Base-by-base conservation (phyloP, 495 filamentous ascomycete genomes). In the Aspergillus carlsbadensis region DNA sequence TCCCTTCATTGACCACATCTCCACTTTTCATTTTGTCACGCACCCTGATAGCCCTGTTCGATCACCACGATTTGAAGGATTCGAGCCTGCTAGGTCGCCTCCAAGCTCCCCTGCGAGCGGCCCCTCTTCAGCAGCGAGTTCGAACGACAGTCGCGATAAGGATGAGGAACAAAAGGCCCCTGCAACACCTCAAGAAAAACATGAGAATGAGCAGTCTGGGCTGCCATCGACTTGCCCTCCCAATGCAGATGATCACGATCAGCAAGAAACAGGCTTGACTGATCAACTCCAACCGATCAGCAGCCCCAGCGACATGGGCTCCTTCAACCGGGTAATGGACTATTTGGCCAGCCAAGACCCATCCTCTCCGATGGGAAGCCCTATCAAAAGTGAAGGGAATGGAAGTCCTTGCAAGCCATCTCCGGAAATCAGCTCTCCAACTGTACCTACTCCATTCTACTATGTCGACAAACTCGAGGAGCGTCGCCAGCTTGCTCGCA, bases 381-480 rank as follows among this genome's bases (percentile, higher is more conserved):
- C 51, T 3, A 20, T 35, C 1, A 51, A 48, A 5, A 52, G 37
- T 14, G 34, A 39, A 15, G 15, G 7, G 13, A 50, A 39, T 18
- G 22, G 41, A 6, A 43, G 59, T 29, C 49, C 62, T 13, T 18
- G 14, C 18, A 29, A 34, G 18, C 3, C 18, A 8, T 13, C 10
- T 0, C 64, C 65, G 20, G 51, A 29, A 13, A 59, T 46, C 2
- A 31, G 54, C 1, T 22, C 35, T 14, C 63, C 60, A 1, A 40
- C 57, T 5, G 64, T 67, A 21, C 63, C 60, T 8, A 65, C 69
- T 47, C 66, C 68, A 17, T 69, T 69, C 54, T 69, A 61, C 46
- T 57, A 62, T 49, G 47, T 45, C 24, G 66, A 65, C 51, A 63
- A 59, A 55, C 56, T 54, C 21, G 61, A 64, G 36, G 57, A 65